Percentiles rank a stretch among this genome's conserved stretches.
Evolutionary conservation across 495 filamentous ascomycete species (phyloP).

Genomic region (Lophiostoma macrostomum): DNA sequence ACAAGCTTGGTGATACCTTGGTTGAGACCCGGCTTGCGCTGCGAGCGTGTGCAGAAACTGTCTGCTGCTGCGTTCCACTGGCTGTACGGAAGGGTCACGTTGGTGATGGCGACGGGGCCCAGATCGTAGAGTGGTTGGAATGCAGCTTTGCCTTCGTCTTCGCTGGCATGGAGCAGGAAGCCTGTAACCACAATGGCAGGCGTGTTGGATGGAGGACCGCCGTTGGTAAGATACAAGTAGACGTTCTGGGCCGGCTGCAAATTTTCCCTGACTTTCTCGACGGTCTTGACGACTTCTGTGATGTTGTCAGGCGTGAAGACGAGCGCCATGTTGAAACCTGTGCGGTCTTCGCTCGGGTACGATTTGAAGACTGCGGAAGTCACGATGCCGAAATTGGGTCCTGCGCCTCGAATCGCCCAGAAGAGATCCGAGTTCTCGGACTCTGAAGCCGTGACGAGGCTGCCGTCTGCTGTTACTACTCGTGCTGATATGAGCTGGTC

Average conservation of each 20-base stretch:
- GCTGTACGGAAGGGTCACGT: conserved; percentile 32
- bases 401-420: conserved; percentile 41
- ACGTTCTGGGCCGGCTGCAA: conserved; percentile 14
- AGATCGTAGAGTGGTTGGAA: conserved; percentile 37
- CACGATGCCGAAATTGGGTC: conserved; percentile 41
- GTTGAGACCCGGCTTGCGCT: conserved; percentile 37
- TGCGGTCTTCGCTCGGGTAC: conserved; percentile 3
- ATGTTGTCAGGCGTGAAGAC: conserved; percentile 8
- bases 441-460: conserved; percentile 42
- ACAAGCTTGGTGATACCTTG: conserved; percentile 32
- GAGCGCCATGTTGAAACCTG: conserved; percentile 3
- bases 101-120: conserved; percentile 34
- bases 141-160: conserved; percentile 3
- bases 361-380: conserved; percentile 25
- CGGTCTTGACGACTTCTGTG: not conserved
- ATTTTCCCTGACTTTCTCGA: conserved; percentile 15
- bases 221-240: conserved; percentile 1
- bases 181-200: conserved; percentile 1
- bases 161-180: conserved; percentile 1
- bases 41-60: conserved; percentile 37
- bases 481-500: conserved; percentile 50
- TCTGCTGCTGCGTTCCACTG: conserved; percentile 35
- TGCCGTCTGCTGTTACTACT: conserved; percentile 52
- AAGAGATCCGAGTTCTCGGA: conserved; percentile 38
- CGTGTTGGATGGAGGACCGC: conserved; percentile 3